These are phyloP conservation scores for Papilionanthe hybrid DNA, from an alignment of 116 monocot genomes.

Conservation along the genomic window DNA sequence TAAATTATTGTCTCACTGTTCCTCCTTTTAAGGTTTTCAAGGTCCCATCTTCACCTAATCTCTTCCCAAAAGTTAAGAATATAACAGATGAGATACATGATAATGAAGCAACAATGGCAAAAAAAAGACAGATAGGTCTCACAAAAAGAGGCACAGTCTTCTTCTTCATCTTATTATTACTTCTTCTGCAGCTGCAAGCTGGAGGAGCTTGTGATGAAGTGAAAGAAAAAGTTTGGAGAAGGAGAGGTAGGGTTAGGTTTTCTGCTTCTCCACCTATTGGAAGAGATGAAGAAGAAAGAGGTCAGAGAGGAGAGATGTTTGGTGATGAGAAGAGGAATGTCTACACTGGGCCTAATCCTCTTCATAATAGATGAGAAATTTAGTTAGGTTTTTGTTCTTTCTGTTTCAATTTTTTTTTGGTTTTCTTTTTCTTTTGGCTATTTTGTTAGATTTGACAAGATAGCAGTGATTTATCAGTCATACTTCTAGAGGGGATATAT, in stretches of 20 bases:
- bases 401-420: neutral
- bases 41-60: neutral
- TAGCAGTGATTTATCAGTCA: too few species aligned
- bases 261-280: neutral
- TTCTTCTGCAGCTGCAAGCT: neutral
- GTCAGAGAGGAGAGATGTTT: neutral
- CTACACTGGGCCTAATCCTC: constrained; percentile 1
- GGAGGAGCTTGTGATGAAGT: neutral
- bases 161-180: neutral
- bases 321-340: constrained; percentile 2
- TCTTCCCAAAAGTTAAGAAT: neutral
- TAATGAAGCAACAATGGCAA: neutral
- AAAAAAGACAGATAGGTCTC: neutral
- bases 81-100: neutral
- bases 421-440: neutral
- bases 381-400: neutral
- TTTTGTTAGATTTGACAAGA: neutral
- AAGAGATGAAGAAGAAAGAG: neutral
- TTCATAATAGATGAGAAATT: constrained; percentile 1
- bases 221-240: neutral
- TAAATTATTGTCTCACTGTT: neutral
- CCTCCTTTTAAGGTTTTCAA: neutral
- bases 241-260: neutral
- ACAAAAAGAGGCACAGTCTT: neutral
- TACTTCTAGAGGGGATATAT: too few species aligned